These are phyloP conservation scores for Camellia japonica DNA, from an alignment of 148 eudicot species.

Conservation along the genomic window DNA sequence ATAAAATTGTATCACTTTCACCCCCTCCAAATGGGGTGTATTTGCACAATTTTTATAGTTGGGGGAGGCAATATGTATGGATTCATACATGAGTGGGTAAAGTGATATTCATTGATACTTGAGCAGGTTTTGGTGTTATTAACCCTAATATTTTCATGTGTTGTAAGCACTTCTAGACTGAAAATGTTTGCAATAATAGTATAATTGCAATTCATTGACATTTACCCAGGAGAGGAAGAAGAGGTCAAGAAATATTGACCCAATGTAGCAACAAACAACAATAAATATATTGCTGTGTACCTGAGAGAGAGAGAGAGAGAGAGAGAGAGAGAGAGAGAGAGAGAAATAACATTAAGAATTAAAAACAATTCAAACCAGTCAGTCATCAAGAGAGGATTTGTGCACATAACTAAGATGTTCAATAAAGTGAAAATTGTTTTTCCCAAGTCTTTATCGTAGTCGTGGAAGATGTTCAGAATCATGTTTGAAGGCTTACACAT, in stretches of 20 bases:
- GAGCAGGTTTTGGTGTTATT: too few species aligned
- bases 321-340: slow-evolving; percentile 5
- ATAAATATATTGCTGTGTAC: slow-evolving; percentile 56
- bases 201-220: background rate
- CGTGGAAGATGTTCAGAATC: background rate
- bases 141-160: background rate
- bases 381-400: background rate
- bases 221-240: slow-evolving; percentile 87
- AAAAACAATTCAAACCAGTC: background rate
- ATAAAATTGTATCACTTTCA: too few species aligned
- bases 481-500: background rate
- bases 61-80: too few species aligned
- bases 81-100: too few species aligned
- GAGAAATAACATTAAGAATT: background rate
- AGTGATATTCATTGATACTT: too few species aligned
- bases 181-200: background rate
- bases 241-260: slow-evolving; percentile 75
- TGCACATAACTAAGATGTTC: background rate
- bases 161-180: slow-evolving; percentile 1
- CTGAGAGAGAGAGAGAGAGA: slow-evolving; percentile 35
- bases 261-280: slow-evolving; percentile 69
- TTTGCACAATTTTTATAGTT: too few species aligned
- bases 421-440: background rate
- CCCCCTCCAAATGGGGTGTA: too few species aligned
- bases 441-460: slow-evolving; percentile 1